phyloP scores from a whole-genome alignment of 2,329 filamentous ascomycete genomes.

The Fusarium illudens region DNA sequence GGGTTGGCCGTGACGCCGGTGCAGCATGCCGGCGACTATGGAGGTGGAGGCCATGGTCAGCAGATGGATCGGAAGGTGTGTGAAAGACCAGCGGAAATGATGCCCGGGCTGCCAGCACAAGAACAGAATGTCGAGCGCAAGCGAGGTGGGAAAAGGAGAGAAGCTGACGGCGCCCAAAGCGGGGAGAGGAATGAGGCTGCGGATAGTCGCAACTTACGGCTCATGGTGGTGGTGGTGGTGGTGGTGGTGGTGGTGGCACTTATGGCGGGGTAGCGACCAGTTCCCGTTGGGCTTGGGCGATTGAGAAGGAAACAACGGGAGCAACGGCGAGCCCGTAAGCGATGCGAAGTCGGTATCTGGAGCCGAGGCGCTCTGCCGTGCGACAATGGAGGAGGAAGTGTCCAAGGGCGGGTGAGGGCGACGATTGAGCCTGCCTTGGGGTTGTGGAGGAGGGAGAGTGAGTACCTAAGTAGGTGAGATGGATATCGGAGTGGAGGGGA shows the following conservation, averaged over 20 bases:
- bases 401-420: slow-evolving; percentile 1
- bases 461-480: neutral
- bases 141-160: neutral
- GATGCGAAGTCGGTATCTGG: neutral
- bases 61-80: slow-evolving; percentile 12
- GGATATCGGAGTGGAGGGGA: neutral
- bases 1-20: slow-evolving; percentile 94
- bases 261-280: slow-evolving; percentile 41
- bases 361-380: neutral
- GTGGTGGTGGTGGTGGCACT: no score
- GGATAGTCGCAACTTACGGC: slow-evolving; percentile 44
- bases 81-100: neutral
- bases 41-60: slow-evolving; percentile 35
- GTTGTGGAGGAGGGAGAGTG: slow-evolving; percentile 13
- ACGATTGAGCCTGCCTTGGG: slow-evolving; percentile 24
- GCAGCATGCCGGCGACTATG: slow-evolving; percentile 87
- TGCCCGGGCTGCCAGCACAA: neutral
- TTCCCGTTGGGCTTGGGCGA: slow-evolving; percentile 21
- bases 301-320: slow-evolving; percentile 11
- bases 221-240: no score
- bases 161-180: slow-evolving; percentile 26
- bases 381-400: slow-evolving; percentile 17
- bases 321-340: slow-evolving; percentile 9
- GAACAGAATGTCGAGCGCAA: neutral
- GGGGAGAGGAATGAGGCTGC: slow-evolving; percentile 38